A percentile compares a stretch with the other conserved stretches of the same genome.
phyloP scores from a whole-genome alignment of 1,139 yeast genomes.

The Blastobotrys elegans region DNA sequence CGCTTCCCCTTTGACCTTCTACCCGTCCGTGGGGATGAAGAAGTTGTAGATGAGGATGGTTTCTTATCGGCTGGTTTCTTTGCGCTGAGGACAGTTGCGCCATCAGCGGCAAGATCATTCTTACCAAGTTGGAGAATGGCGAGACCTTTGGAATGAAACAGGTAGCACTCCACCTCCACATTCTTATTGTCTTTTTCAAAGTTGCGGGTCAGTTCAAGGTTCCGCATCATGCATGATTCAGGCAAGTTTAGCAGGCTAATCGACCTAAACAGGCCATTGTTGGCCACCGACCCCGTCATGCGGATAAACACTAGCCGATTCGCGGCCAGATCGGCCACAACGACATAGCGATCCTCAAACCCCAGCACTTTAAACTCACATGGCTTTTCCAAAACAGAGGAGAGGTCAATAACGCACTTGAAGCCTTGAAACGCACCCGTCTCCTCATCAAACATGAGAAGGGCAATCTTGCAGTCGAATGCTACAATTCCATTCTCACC shows the following conservation, averaged over 20 bases:
- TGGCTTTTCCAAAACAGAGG: not conserved
- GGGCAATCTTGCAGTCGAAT: conserved; percentile 10
- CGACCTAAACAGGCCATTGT: conserved; percentile 3
- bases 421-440: not conserved
- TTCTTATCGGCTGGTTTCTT: not conserved
- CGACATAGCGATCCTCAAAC: conserved; percentile 11
- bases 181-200: conserved; percentile 16
- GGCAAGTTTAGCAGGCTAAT: conserved; percentile 10
- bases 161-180: conserved; percentile 21
- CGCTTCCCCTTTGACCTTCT: not conserved
- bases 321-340: conserved; percentile 14
- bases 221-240: conserved; percentile 16
- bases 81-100: conserved; percentile 10
- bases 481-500: conserved; percentile 8
- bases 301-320: conserved; percentile 13
- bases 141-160: conserved; percentile 23
- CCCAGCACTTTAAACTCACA: conserved; percentile 7
- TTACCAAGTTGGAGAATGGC: conserved; percentile 16
- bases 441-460: not conserved
- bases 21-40: not conserved
- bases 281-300: not conserved
- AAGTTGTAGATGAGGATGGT: not conserved
- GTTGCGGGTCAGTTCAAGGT: conserved; percentile 19
- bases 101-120: conserved; percentile 8
- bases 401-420: conserved; percentile 9